phyloP scores from a whole-genome alignment of 2,329 filamentous ascomycete species.

The Monosporascus ibericus region DNA sequence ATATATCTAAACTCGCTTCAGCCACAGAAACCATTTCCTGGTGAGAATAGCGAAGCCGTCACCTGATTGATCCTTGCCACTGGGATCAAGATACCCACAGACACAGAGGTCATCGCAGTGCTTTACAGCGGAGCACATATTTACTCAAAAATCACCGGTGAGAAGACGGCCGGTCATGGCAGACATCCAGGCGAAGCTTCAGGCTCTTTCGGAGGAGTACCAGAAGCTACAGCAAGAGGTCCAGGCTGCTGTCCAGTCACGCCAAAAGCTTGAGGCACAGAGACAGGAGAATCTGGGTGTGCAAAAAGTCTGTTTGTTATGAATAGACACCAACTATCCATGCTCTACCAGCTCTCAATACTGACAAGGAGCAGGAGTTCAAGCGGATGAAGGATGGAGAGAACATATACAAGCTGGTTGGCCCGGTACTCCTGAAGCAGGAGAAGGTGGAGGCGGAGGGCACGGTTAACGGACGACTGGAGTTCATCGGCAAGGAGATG shows the following conservation, averaged over 20 bases:
- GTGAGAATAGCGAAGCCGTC: too few species aligned
- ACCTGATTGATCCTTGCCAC: too few species aligned
- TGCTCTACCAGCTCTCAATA: too few species aligned
- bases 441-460: constrained; percentile 84
- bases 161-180: constrained; percentile 46
- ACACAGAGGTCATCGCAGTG: background rate
- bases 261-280: constrained; percentile 90
- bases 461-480: constrained; percentile 83
- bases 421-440: constrained; percentile 89
- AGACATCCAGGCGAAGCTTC: constrained; percentile 69
- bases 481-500: constrained; percentile 94
- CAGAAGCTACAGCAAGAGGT: constrained; percentile 84
- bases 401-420: constrained; percentile 92
- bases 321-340: background rate
- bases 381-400: constrained; percentile 70
- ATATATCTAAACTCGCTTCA: too few species aligned
- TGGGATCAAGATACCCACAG: background rate
- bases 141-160: too few species aligned
- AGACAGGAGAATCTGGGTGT: constrained; percentile 89
- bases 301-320: constrained; percentile 57
- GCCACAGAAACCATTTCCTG: too few species aligned
- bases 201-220: constrained; percentile 80
- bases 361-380: constrained; percentile 61
- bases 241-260: constrained; percentile 65
- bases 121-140: background rate